Evolutionary conservation across 2,329 filamentous ascomycete genomes (phyloP).

Genomic region (Huntiella decipiens): DNA sequence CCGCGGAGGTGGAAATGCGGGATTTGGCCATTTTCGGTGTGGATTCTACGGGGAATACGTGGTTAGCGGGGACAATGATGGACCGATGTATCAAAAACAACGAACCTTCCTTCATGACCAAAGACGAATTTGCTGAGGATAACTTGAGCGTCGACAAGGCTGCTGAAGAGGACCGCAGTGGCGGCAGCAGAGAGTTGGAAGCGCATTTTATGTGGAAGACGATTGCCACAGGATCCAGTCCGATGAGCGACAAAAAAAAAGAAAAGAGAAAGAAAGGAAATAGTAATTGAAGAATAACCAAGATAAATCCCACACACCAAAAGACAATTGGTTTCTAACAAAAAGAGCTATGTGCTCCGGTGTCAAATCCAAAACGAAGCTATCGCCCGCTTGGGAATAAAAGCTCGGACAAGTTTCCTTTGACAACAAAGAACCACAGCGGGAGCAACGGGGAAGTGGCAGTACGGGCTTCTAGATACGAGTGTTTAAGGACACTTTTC

Average conservation of each 20-base stretch:
- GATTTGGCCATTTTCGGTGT: conserved; percentile 32
- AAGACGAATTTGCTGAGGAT: conserved; percentile 61
- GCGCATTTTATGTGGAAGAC: conserved; percentile 7
- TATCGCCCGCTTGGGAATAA: too few species aligned
- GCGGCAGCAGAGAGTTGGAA: conserved; percentile 9
- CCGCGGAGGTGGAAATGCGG: conserved; percentile 37
- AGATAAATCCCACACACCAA: too few species aligned
- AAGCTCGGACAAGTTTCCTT: too few species aligned
- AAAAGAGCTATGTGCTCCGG: too few species aligned
- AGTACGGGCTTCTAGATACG: not conserved
- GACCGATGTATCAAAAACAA: conserved; percentile 3
- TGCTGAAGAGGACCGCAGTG: conserved; percentile 8
- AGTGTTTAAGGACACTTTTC: conserved; percentile 12
- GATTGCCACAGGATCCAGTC: not conserved
- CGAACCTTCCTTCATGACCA: conserved; percentile 46
- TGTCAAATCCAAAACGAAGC: too few species aligned
- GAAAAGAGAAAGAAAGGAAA: not conserved
- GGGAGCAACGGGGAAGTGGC: not conserved
- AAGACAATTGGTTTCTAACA: too few species aligned
- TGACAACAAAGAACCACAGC: too few species aligned
- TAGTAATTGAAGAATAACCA: too few species aligned
- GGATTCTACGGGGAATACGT: conserved; percentile 33
- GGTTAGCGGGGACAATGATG: not conserved
- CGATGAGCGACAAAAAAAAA: not conserved
- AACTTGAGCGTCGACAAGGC: conserved; percentile 41